phyloP scores from a whole-genome alignment of 495 filamentous ascomycete genomes.

The Cetradonia linearis region DNA sequence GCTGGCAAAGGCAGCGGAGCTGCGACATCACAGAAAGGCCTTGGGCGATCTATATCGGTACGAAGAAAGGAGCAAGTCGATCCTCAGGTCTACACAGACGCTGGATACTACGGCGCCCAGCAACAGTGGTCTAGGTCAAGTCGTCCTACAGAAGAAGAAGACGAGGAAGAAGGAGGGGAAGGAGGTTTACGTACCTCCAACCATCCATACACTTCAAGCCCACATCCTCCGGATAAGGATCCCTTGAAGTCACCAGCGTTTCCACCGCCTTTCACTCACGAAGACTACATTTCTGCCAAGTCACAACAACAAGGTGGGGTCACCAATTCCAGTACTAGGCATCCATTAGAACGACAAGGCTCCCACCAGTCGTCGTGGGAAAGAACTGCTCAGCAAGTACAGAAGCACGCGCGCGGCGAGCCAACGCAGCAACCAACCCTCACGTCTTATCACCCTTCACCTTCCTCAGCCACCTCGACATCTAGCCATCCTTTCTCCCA shows the following conservation, averaged over 20 bases:
- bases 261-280: conserved; percentile 8
- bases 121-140: conserved; percentile 16
- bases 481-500: conserved; percentile 23
- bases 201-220: conserved; percentile 4
- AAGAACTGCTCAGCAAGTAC: conserved; percentile 17
- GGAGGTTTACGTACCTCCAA: conserved; percentile 2
- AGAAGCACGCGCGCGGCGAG: conserved; percentile 15
- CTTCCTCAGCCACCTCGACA: conserved; percentile 24
- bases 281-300: conserved; percentile 17
- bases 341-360: conserved; percentile 19
- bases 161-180: conserved; percentile 12
- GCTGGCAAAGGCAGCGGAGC: conserved; percentile 6
- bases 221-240: conserved; percentile 22
- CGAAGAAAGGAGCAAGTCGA: conserved; percentile 18
- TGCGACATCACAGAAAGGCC: conserved; percentile 11
- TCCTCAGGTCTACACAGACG: conserved; percentile 10
- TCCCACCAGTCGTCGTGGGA: conserved; percentile 23
- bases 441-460: conserved; percentile 23
- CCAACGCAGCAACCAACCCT: conserved; percentile 13
- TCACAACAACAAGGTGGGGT: conserved; percentile 14
- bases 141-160: conserved; percentile 6
- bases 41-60: conserved; percentile 25
- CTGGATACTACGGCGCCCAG: conserved; percentile 12
- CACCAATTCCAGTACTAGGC: conserved; percentile 12
- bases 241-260: conserved; percentile 17